Percentiles rank a stretch among this genome's conserved stretches.
phyloP scores from a whole-genome alignment of 2,329 filamentous ascomycete genomes.

The Talaromyces marneffei region DNA sequence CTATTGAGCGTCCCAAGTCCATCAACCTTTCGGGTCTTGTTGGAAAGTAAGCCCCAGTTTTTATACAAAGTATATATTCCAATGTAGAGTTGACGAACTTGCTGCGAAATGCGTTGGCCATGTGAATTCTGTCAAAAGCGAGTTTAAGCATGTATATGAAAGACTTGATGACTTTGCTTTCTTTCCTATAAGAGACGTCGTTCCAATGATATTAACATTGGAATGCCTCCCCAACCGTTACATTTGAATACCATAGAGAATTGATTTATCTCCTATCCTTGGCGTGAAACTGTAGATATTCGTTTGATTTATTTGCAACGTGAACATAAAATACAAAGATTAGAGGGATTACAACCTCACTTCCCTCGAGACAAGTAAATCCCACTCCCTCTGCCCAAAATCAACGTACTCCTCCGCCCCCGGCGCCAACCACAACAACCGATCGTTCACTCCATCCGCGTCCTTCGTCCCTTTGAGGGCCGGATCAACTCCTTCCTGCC shows the following conservation, averaged over 20 bases:
- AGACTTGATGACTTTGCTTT: not conserved
- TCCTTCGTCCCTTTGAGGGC: conserved; percentile 42
- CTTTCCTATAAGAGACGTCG: too few relatives aligned
- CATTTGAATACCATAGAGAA: not conserved
- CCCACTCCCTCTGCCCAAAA: conserved; percentile 57
- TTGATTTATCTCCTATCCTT: not conserved
- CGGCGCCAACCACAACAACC: conserved; percentile 48
- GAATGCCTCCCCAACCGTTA: not conserved
- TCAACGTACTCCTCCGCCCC: conserved; percentile 51
- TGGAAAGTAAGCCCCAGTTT: conserved; percentile 41
- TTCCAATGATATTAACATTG: not conserved
- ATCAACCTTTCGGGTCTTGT: conserved; percentile 86
- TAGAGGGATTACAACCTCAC: conserved; percentile 39
- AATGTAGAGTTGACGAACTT: not conserved
- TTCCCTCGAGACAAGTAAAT: conserved; percentile 40
- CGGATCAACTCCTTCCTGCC: conserved; percentile 61
- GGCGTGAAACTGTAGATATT: too few relatives aligned
- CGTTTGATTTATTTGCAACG: not conserved
- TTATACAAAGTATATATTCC: not conserved
- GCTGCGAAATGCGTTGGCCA: not conserved
- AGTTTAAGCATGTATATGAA: not conserved
- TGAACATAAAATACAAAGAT: not conserved
- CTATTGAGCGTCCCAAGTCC: conserved; percentile 96
- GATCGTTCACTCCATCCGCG: conserved; percentile 39
- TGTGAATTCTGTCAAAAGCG: not conserved